phyloP scores from a whole-genome alignment of 768 basidiomycete genomes.

The Leucogyrophana mollusca region DNA sequence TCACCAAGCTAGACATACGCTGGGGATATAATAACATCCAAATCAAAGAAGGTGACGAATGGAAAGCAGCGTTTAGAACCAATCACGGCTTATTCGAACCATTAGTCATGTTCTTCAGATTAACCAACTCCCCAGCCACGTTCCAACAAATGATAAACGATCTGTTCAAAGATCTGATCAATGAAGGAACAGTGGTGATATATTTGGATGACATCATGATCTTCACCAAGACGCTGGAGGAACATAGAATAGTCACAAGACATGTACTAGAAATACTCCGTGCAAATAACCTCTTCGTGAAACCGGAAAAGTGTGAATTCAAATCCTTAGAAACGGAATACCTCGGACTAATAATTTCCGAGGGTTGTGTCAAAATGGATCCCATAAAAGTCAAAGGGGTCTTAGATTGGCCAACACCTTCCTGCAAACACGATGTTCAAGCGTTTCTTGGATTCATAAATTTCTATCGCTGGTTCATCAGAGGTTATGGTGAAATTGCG shows the following conservation, averaged over 20 bases:
- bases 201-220: conserved; percentile 35
- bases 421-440: conserved; percentile 31
- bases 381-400: conserved; percentile 36
- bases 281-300: conserved; percentile 18
- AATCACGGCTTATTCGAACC: conserved; percentile 31
- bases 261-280: conserved; percentile 18
- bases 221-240: conserved; percentile 15
- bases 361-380: conserved; percentile 34
- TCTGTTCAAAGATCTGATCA: conserved; percentile 28
- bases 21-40: conserved; percentile 30
- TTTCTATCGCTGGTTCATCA: conserved; percentile 35
- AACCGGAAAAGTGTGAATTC: conserved; percentile 23
- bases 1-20: conserved; percentile 28
- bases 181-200: conserved; percentile 22
- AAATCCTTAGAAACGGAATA: conserved; percentile 20
- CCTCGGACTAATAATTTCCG: conserved; percentile 31
- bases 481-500: conserved; percentile 26
- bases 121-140: conserved; percentile 27
- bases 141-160: conserved; percentile 32
- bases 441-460: conserved; percentile 42
- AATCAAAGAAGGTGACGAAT: conserved; percentile 23
- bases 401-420: conserved; percentile 36
- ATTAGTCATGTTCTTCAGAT: conserved; percentile 37
- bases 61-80: conserved; percentile 29
- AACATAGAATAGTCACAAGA: conserved; percentile 6